Conservation (phyloP, 768 basidiomycete species). For the Suillus subluteus region DNA sequence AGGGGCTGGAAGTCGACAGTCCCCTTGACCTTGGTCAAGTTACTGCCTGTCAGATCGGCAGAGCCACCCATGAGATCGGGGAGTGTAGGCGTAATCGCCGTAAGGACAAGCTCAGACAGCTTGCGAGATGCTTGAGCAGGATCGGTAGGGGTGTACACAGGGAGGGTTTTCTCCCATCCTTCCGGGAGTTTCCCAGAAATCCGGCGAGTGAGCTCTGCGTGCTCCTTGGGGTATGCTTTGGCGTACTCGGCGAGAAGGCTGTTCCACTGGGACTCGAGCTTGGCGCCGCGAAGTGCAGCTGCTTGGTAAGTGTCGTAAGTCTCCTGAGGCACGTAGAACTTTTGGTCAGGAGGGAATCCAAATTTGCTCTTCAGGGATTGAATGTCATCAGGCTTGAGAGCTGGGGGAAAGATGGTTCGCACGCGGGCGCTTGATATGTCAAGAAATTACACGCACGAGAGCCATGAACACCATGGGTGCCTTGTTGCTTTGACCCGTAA, state of each 20-base stretch:
- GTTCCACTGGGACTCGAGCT: conserved; percentile 77
- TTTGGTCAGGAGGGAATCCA: conserved; percentile 76
- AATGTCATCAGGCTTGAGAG: conserved; percentile 93
- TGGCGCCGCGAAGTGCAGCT: conserved; percentile 72
- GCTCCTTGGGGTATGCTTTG: conserved; percentile 80
- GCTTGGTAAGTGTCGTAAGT: conserved; percentile 70
- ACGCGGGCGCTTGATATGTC: conserved; percentile 5
- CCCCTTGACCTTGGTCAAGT: conserved; percentile 85
- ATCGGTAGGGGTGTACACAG: conserved; percentile 82
- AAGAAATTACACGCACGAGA: conserved; percentile 63
- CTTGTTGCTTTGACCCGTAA: conserved; percentile 90
- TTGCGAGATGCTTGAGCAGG: conserved; percentile 91
- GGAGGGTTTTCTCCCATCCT: conserved; percentile 85
- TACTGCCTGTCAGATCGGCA: conserved; percentile 90
- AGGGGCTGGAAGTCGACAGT: conserved; percentile 93
- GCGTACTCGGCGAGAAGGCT: conserved; percentile 67
- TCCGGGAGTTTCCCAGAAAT: conserved; percentile 82
- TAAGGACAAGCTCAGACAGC: conserved; percentile 87
- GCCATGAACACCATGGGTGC: conserved; percentile 94
- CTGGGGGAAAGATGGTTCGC: conserved; percentile 40
- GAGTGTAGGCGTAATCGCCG: conserved; percentile 69
- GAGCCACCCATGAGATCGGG: conserved; percentile 91
- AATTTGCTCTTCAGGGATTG: conserved; percentile 80
- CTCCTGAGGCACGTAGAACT: conserved; percentile 77
- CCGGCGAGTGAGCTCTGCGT: conserved; percentile 85